Conservation (phyloP, 192 early-diverging fungal species). For the Coemansia umbellata region DNA sequence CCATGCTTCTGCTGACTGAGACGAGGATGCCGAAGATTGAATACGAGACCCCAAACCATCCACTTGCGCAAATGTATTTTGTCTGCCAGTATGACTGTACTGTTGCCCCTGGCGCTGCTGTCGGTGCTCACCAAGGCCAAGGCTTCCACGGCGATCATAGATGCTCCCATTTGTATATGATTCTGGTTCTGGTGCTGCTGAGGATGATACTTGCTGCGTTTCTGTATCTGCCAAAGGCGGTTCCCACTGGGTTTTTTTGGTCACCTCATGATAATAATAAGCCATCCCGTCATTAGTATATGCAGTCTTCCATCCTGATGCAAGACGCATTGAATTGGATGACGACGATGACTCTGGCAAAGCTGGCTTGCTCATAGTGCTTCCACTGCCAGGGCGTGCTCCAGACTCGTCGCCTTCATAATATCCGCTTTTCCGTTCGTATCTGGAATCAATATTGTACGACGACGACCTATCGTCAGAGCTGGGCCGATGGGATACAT, state of each 20-base stretch:
- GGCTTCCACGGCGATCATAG: background rate
- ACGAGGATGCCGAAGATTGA: background rate
- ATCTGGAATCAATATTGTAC: background rate
- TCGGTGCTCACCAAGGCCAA: constrained; percentile 5
- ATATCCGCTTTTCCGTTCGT: background rate
- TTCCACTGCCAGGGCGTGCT: background rate
- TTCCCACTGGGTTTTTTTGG: constrained; percentile 49
- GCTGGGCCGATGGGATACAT: background rate
- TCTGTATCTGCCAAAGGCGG: constrained; percentile 20
- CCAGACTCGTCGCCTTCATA: background rate
- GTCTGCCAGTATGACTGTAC: too few relatives aligned
- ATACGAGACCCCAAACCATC: background rate
- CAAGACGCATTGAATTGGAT: constrained; percentile 7
- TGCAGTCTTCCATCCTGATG: constrained; percentile 45
- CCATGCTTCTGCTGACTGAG: background rate
- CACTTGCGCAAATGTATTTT: too few relatives aligned
- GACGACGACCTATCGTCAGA: background rate
- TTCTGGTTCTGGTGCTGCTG: background rate
- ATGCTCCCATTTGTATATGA: background rate
- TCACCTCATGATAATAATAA: constrained; percentile 51
- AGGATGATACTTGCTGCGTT: background rate
- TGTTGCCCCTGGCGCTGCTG: background rate
- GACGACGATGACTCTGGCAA: background rate
- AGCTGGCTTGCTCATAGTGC: background rate
- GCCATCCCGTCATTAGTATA: constrained; percentile 25